A percentile compares a stretch with the other conserved stretches of the same genome.
phyloP scores from a whole-genome alignment of 345 rosid species.

The Corchorus olitorius region DNA sequence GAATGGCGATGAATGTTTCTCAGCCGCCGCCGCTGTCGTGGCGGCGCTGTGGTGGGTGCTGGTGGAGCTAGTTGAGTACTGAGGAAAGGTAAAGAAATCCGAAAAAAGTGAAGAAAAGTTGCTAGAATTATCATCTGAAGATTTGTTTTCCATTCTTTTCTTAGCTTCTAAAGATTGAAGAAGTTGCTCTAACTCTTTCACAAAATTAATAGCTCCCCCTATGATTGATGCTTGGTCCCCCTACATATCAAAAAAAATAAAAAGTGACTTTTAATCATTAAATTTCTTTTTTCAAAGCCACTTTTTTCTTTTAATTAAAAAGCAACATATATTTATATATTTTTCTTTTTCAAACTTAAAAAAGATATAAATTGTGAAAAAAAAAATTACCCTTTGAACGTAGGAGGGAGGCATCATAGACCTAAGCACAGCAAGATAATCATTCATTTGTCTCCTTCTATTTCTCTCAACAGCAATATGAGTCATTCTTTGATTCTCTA shows the following conservation, averaged over 20 bases:
- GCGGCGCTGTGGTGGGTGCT: neutral
- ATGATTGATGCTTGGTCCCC: conserved; percentile 80
- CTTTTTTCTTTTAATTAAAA: neutral
- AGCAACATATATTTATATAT: neutral
- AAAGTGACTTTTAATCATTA: neutral
- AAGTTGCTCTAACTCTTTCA: conserved; percentile 71
- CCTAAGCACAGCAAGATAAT: conserved; percentile 56
- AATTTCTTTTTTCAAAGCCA: too few species aligned
- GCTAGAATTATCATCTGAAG: neutral
- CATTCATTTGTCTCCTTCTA: conserved; percentile 74
- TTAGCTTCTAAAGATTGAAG: conserved; percentile 53
- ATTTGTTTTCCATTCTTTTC: conserved; percentile 24
- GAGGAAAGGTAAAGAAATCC: conserved; percentile 58
- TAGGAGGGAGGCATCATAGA: conserved; percentile 63
- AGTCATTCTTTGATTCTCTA: conserved; percentile 65
- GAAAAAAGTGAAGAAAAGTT: conserved; percentile 37
- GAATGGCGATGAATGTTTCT: conserved; percentile 17
- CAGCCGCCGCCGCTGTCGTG: conserved; percentile 15
- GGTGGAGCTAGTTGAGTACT: conserved; percentile 36
- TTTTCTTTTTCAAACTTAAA: neutral
- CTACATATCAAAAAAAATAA: conserved; percentile 24
- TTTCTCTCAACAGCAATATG: conserved; percentile 78
- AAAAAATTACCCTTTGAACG: conserved; percentile 53
- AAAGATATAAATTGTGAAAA: neutral
- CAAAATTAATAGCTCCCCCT: conserved; percentile 71